These are phyloP conservation scores for Globisporangium carolinianum DNA, from an alignment of 352 stramenopile genomes.

Conservation along the genomic window DNA sequence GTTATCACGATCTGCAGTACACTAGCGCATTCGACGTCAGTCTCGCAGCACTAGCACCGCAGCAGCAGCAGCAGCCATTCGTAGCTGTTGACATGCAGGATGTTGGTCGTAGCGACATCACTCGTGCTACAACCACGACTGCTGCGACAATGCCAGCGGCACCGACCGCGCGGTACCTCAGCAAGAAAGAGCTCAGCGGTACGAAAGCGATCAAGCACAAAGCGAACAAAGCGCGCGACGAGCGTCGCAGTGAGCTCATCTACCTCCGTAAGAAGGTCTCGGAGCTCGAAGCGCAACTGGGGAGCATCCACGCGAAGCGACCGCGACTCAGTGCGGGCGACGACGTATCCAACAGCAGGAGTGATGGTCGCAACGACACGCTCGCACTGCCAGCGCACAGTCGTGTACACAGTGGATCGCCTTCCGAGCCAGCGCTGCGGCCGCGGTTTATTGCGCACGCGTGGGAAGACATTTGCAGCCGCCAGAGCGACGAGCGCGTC, in stretches of 20 bases:
- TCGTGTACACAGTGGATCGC: no score
- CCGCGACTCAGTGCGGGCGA: not conserved
- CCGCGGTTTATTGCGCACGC: not conserved
- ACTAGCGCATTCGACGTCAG: not conserved
- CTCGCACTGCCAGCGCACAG: not conserved
- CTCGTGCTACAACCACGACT: no score
- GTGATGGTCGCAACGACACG: not conserved
- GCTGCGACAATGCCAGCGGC: not conserved
- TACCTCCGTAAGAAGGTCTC: slow-evolving; percentile 9
- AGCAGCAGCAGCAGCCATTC: not conserved
- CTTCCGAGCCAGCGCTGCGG: not conserved
- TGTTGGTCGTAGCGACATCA: not conserved
- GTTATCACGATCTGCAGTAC: not conserved
- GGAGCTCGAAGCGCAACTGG: slow-evolving; percentile 5
- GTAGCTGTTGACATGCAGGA: no score
- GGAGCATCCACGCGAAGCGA: slow-evolving; percentile 1
- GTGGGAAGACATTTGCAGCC: slow-evolving; percentile 13
- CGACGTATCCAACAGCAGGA: not conserved
- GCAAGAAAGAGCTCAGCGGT: not conserved
- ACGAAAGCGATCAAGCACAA: slow-evolving; percentile 8
- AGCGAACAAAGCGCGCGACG: slow-evolving; percentile 10
- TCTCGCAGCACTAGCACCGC: not conserved
- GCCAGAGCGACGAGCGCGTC: slow-evolving; percentile 20
- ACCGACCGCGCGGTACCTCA: not conserved
- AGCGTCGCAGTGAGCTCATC: slow-evolving; percentile 8